Conservation (phyloP, 2,329 filamentous ascomycete species). For the Colletotrichum eleusines region DNA sequence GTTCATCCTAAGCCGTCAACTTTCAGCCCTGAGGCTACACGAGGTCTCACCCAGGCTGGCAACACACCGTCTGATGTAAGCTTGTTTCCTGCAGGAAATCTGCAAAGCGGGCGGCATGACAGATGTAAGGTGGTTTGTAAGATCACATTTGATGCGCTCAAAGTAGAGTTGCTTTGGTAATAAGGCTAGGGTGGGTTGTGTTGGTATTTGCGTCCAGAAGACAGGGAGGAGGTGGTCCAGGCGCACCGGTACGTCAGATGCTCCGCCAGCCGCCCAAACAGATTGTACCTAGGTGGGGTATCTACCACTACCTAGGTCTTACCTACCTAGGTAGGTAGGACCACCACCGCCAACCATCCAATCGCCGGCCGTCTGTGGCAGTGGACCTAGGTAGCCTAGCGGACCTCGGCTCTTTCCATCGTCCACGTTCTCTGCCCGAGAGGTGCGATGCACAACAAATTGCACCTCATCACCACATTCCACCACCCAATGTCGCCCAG, state of each 20-base stretch:
- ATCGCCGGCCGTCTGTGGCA: slow-evolving; percentile 14
- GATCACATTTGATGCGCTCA: slow-evolving; percentile 7
- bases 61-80: slow-evolving; percentile 37
- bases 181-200: neutral
- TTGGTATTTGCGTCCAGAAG: neutral
- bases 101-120: slow-evolving; percentile 25
- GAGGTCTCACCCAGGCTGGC: slow-evolving; percentile 3
- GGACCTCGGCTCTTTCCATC: slow-evolving; percentile 34
- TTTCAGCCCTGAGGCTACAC: slow-evolving; percentile 8
- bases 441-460: slow-evolving; percentile 32
- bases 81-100: slow-evolving; percentile 17
- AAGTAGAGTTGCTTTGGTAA: slow-evolving; percentile 31
- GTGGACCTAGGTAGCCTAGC: slow-evolving; percentile 17
- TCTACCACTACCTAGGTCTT: neutral
- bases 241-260: slow-evolving; percentile 37
- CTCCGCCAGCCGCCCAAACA: slow-evolving; percentile 32
- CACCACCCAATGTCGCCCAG: slow-evolving; percentile 48
- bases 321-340: neutral
- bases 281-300: too few relatives aligned
- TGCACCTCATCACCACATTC: slow-evolving; percentile 28
- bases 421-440: slow-evolving; percentile 7
- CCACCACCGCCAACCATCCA: slow-evolving; percentile 9
- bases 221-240: slow-evolving; percentile 3
- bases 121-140: slow-evolving; percentile 35
- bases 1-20: slow-evolving; percentile 12